Conservation (phyloP, 2,329 filamentous ascomycete genomes). For the Colletotrichum eleusines region DNA sequence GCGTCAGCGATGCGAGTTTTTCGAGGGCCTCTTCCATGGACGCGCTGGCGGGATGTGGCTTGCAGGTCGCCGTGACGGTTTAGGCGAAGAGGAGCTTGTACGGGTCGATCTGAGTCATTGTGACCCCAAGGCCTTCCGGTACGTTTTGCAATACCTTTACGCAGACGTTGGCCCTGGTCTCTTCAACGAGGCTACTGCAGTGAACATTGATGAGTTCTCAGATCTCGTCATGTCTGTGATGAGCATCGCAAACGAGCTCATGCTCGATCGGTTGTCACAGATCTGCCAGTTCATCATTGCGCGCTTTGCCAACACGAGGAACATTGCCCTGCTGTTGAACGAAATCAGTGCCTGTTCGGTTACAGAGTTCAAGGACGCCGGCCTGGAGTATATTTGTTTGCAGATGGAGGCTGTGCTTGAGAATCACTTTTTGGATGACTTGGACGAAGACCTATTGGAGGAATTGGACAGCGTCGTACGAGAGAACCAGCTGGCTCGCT, state of each 20-base stretch:
- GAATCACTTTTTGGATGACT: constrained; percentile 85
- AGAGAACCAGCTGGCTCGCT: constrained; percentile 82
- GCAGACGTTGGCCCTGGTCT: constrained; percentile 83
- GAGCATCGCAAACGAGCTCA: constrained; percentile 90
- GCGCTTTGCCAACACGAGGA: constrained; percentile 85
- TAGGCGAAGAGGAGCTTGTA: constrained; percentile 59
- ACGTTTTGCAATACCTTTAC: constrained; percentile 86
- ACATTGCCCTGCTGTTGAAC: constrained; percentile 87
- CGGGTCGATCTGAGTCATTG: constrained; percentile 88
- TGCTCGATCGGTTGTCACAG: constrained; percentile 91
- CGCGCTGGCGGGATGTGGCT: constrained; percentile 89
- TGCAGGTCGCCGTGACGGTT: constrained; percentile 69
- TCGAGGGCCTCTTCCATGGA: constrained; percentile 90
- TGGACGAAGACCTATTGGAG: constrained; percentile 84
- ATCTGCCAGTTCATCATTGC: constrained; percentile 89
- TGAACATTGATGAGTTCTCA: constrained; percentile 84
- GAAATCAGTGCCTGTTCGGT: constrained; percentile 87
- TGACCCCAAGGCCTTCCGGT: constrained; percentile 76
- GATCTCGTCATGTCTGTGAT: constrained; percentile 94
- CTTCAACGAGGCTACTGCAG: constrained; percentile 80
- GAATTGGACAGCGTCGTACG: constrained; percentile 86
- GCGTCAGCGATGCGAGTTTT: constrained; percentile 91
- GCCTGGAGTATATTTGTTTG: constrained; percentile 89
- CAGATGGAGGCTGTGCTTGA: constrained; percentile 94
- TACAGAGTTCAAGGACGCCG: constrained; percentile 86